Evolutionary conservation across 2,329 filamentous ascomycete species (phyloP), one percentile per base, ranked within the genome.

Genomic region (Boeremia exigua): DNA sequence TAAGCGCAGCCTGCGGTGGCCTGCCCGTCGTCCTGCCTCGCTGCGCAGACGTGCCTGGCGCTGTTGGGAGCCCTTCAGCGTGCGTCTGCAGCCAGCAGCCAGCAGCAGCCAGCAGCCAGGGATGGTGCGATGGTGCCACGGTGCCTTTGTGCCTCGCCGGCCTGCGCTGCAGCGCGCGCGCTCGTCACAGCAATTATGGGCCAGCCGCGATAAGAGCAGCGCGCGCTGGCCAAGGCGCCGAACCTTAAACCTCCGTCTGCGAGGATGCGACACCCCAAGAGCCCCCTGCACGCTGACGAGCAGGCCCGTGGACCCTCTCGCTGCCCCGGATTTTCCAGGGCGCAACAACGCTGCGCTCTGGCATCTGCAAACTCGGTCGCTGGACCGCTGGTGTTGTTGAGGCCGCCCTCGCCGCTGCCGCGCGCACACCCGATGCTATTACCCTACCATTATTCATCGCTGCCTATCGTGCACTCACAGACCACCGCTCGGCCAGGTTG

Each of bases 181-280:
- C 51, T 54, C 46, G 40, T 50, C 53, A 47, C 47, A 15, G 40
- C 28, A 51, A 49, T 49, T 46, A 45, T 38, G 15, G 33, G 34
- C 43, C 48, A 49, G 48, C 49, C 54, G 54, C 54, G 54, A 57
- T 57, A 57, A 57, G 54, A 56, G 48, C 53, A 48, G 40, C 12
- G 29, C 27, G 17, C 17, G 38, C 33, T 30, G 17, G 34, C 40
- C 29, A 43, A 40, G 23, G 45, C 51, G 27, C 45, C 52, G 34
- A 55, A 40, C 52, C 39, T 42, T 55, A 50, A 45, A 46, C 32
- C 36, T 30, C 50, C 52, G 32, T 55, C 45, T 45, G 19, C 40
- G 38, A 48, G 17, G 15, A 4, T 33, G 42, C 44, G 19, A 30
- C 29, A 14, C 46, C 2, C 39, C 15, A 38, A 48, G 32, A 30